A percentile compares a stretch with the other conserved stretches of the same genome.
These are phyloP conservation scores for Fusarium kyushuense DNA, from an alignment of 2,329 filamentous ascomycete species.

Conservation along the genomic window DNA sequence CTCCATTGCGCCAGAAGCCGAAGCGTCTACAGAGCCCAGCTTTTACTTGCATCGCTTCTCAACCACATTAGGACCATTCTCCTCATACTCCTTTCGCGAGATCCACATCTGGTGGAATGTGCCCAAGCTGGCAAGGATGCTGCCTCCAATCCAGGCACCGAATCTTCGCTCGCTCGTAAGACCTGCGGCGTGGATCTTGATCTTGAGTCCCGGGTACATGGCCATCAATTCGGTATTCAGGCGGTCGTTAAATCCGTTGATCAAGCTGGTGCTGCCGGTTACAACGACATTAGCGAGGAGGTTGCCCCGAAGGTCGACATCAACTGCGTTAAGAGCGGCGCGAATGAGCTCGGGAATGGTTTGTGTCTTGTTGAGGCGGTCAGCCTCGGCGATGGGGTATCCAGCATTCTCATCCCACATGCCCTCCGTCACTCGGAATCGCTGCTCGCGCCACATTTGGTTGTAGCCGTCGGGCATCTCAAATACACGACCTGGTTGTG, in stretches of 20 bases:
- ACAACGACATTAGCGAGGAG: conserved; percentile 92
- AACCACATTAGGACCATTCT: conserved; percentile 89
- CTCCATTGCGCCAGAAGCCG: conserved; percentile 52
- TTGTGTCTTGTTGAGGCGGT: conserved; percentile 74
- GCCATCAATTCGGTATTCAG: conserved; percentile 84
- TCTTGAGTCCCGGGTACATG: conserved; percentile 86
- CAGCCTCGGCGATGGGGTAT: conserved; percentile 61
- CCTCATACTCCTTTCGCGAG: conserved; percentile 95
- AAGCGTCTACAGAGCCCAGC: conserved; percentile 24
- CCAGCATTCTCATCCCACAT: conserved; percentile 90
- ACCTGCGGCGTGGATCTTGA: conserved; percentile 89
- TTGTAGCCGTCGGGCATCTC: conserved; percentile 98
- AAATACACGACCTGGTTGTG: conserved; percentile 84
- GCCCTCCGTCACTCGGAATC: conserved; percentile 87
- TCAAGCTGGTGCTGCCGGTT: conserved; percentile 86
- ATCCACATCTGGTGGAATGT: conserved; percentile 99
- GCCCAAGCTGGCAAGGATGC: conserved; percentile 92
- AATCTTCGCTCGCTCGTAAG: conserved; percentile 90
- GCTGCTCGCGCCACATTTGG: conserved; percentile 90
- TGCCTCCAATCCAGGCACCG: conserved; percentile 95
- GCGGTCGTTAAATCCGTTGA: conserved; percentile 93
- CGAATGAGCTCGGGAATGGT: conserved; percentile 88
- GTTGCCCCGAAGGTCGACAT: conserved; percentile 87
- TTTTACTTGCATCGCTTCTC: conserved; percentile 93
- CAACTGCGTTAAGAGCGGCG: conserved; percentile 80